Percentiles rank a stretch among this genome's conserved stretches.
Conservation (phyloP, 1,139 yeast species). For the Taiozyma sp. region DNA sequence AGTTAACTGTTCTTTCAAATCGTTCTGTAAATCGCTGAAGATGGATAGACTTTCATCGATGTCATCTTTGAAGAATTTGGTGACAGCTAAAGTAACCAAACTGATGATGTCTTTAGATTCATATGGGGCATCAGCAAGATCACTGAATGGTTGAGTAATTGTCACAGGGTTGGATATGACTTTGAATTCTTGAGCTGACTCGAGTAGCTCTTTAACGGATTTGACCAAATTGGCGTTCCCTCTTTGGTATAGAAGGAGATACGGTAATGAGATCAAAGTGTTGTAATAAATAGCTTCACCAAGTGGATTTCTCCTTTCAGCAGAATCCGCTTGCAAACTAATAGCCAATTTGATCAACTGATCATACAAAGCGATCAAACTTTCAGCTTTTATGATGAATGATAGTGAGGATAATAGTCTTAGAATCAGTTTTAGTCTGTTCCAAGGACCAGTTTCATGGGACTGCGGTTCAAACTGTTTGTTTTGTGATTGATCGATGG, state of each 20-base stretch:
- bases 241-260: conserved; percentile 40
- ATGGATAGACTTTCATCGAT: conserved; percentile 19
- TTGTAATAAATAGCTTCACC: conserved; percentile 69
- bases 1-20: conserved; percentile 9
- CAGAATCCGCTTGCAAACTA: conserved; percentile 42
- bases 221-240: conserved; percentile 18
- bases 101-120: conserved; percentile 46
- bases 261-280: conserved; percentile 66
- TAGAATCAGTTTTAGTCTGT: conserved; percentile 62
- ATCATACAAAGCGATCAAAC: conserved; percentile 46
- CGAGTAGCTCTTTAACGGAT: conserved; percentile 41
- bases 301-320: conserved; percentile 44
- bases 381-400: conserved; percentile 53
- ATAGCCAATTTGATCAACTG: conserved; percentile 54
- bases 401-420: conserved; percentile 66
- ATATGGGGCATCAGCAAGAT: conserved; percentile 44
- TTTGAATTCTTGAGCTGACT: conserved; percentile 34
- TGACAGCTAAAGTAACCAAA: conserved; percentile 53
- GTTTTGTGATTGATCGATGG: conserved; percentile 36
- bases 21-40: conserved; percentile 9
- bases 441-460: conserved; percentile 62
- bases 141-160: conserved; percentile 38
- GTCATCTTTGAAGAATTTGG: conserved; percentile 27
- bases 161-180: conserved; percentile 18
- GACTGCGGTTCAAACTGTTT: conserved; percentile 23